Evolutionary conservation across 176 grass and related monocot genomes (phyloP).

Genomic region (Rhynchospora pubera): DNA sequence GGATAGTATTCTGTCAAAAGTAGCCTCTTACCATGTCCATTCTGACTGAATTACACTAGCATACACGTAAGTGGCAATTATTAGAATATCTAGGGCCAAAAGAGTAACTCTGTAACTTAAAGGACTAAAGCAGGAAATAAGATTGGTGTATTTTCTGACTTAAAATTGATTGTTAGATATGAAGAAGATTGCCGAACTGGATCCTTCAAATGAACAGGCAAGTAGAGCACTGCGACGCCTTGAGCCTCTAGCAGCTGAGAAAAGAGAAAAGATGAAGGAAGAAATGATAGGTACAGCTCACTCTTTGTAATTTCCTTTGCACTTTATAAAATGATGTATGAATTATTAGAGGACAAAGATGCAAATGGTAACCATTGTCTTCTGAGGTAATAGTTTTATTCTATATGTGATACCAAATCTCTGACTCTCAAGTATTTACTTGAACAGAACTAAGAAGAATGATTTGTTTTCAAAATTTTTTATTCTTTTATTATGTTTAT

Average conservation of each 20-base stretch:
- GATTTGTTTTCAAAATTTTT: not conserved
- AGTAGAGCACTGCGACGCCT: conserved; percentile 55
- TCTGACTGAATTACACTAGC: not conserved
- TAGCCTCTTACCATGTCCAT: not conserved
- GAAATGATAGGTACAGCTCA: conserved; percentile 75
- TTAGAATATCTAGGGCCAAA: not conserved
- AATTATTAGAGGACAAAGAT: not conserved
- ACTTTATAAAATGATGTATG: not conserved
- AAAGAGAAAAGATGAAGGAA: conserved; percentile 97
- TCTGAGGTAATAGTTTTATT: not conserved
- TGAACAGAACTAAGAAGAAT: not conserved
- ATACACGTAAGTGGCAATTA: not conserved
- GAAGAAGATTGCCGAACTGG: conserved; percentile 72
- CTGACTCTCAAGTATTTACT: not conserved
- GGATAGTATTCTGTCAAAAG: not conserved
- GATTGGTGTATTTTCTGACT: not conserved
- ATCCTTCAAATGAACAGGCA: conserved; percentile 83
- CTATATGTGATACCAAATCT: not conserved
- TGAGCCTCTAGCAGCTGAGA: conserved; percentile 80
- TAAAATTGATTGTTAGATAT: conserved; percentile 43
- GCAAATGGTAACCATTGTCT: not conserved
- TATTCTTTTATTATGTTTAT: not conserved
- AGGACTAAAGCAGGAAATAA: not conserved
- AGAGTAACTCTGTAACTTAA: not conserved
- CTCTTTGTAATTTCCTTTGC: not conserved